A percentile compares a stretch with the other conserved stretches of the same genome.
These are phyloP conservation scores for Globisporangium takayamanum DNA, from an alignment of 352 stramenopile genomes.

Conservation along the genomic window DNA sequence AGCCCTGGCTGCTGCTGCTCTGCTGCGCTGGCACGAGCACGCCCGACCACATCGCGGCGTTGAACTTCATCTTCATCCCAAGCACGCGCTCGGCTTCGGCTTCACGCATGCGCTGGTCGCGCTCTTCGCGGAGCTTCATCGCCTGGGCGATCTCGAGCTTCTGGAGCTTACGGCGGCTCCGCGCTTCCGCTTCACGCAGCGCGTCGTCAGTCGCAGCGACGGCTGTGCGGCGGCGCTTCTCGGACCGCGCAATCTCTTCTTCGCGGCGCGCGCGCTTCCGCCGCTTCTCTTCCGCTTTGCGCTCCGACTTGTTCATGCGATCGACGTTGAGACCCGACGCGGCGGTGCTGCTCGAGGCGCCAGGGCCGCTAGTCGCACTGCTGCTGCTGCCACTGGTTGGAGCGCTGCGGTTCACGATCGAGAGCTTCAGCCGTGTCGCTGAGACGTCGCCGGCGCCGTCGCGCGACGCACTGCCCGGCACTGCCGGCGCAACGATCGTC, in stretches of 20 bases:
- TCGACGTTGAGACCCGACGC: constrained; percentile 33
- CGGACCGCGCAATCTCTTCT: constrained; percentile 68
- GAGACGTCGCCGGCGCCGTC: constrained; percentile 22
- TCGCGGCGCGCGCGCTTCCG: constrained; percentile 65
- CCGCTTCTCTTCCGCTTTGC: constrained; percentile 80
- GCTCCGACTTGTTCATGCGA: constrained; percentile 80
- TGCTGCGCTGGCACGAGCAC: constrained; percentile 26
- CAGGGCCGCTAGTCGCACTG: background rate
- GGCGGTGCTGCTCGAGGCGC: background rate
- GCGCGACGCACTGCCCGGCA: background rate
- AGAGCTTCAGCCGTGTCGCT: constrained; percentile 51
- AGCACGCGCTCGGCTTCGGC: constrained; percentile 35
- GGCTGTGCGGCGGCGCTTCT: constrained; percentile 71
- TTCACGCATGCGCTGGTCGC: constrained; percentile 44
- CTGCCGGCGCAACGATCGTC: constrained; percentile 1
- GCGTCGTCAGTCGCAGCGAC: constrained; percentile 76
- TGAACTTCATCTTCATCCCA: constrained; percentile 55
- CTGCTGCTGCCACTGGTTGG: background rate
- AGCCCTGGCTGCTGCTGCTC: constrained; percentile 22
- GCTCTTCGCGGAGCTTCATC: constrained; percentile 53
- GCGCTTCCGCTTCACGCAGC: constrained; percentile 66
- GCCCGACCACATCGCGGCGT: constrained; percentile 47
- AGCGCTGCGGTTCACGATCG: constrained; percentile 45
- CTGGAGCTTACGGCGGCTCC: constrained; percentile 59
- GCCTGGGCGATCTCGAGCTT: constrained; percentile 65